phyloP scores from a whole-genome alignment of 768 basidiomycete species.

The Suillus clintonianus region DNA sequence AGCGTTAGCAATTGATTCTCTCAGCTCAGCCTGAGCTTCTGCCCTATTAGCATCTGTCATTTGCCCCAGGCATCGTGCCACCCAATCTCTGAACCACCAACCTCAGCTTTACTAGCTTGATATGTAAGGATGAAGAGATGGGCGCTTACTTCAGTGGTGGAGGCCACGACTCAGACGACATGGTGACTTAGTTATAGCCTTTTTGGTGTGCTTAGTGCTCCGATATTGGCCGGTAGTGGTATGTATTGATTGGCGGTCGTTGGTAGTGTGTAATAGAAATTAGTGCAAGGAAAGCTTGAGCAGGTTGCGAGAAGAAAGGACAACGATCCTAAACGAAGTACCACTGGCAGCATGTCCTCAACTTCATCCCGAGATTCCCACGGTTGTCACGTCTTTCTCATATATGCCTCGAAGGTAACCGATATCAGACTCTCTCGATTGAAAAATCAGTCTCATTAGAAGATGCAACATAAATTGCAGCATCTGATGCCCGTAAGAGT shows the following conservation, averaged over 20 bases:
- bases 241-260: not conserved
- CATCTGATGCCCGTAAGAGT: conserved; percentile 28
- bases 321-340: not conserved
- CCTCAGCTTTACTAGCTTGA: conserved; percentile 11
- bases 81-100: conserved; percentile 76
- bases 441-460: conserved; percentile 21
- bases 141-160: conserved; percentile 69
- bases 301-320: not conserved
- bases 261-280: conserved; percentile 3
- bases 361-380: conserved; percentile 19
- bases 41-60: conserved; percentile 86
- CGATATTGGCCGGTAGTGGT: not conserved
- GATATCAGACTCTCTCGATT: conserved; percentile 1
- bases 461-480: conserved; percentile 16
- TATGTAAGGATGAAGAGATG: not conserved
- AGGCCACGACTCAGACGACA: conserved; percentile 83
- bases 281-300: conserved; percentile 7
- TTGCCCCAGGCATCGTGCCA: conserved; percentile 88
- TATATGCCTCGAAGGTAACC: not conserved
- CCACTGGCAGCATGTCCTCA: not conserved
- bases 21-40: conserved; percentile 92
- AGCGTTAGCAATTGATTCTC: conserved; percentile 94
- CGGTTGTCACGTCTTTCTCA: conserved; percentile 9
- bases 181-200: conserved; percentile 22
- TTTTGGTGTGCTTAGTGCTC: not conserved